Evolutionary conservation across 2,329 filamentous ascomycete genomes (phyloP).

Genomic region (Cytospora paraplurivora): DNA sequence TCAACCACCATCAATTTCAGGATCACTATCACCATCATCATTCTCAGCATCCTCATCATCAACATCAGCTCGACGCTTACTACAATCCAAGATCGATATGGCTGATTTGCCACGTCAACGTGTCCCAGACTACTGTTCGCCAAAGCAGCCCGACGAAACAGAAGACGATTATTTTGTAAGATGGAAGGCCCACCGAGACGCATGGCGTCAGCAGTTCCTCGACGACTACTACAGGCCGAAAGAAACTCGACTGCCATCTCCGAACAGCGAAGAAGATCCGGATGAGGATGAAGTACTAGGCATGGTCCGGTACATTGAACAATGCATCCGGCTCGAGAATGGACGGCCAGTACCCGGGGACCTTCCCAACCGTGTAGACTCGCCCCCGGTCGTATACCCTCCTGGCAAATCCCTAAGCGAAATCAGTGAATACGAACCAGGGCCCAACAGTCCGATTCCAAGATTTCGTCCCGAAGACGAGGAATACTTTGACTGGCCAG

Average conservation of each 20-base stretch:
- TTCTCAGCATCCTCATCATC: background rate
- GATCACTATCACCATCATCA: background rate
- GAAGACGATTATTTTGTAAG: background rate
- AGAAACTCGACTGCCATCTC: background rate
- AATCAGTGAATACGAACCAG: background rate
- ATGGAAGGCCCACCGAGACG: conserved; percentile 2
- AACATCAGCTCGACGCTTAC: background rate
- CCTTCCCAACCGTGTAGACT: background rate
- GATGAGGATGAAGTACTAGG: background rate
- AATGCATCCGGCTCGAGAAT: background rate
- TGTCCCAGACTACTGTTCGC: background rate
- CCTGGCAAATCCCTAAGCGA: conserved; percentile 16
- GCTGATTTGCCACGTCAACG: conserved; percentile 1
- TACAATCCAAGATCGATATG: background rate
- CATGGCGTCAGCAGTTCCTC: conserved; percentile 9
- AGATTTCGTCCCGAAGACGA: background rate
- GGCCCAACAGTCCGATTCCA: background rate
- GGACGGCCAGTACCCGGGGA: conserved; percentile 2
- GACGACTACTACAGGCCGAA: background rate
- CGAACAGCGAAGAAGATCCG: background rate
- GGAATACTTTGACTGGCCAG: background rate
- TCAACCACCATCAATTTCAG: no score
- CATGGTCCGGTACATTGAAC: background rate
- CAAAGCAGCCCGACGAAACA: conserved; percentile 3
- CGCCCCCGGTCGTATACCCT: background rate